Evolutionary conservation across 805 yeast species (phyloP).

Genomic region (Saturnispora diversa): DNA sequence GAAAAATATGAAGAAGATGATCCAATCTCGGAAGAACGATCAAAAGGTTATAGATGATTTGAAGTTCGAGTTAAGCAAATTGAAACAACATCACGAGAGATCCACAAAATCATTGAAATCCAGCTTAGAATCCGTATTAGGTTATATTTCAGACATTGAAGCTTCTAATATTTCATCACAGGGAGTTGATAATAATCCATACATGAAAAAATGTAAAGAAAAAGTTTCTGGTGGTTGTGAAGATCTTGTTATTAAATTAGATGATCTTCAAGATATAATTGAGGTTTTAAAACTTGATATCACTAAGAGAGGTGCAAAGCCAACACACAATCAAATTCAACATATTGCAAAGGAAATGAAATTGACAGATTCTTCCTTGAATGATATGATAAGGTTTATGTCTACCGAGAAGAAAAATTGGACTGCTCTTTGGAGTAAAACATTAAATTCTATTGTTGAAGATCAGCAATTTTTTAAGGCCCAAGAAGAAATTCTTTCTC

Average conservation of each 20-base stretch:
- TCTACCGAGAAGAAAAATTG: conserved; percentile 69
- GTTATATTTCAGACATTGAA: conserved; percentile 26
- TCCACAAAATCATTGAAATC: conserved; percentile 36
- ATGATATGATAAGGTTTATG: conserved; percentile 52
- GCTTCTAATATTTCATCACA: conserved; percentile 17
- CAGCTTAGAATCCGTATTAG: conserved; percentile 30
- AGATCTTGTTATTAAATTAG: conserved; percentile 64
- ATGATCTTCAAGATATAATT: conserved; percentile 84
- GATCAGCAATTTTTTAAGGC: conserved; percentile 88
- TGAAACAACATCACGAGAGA: conserved; percentile 46
- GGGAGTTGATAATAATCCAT: conserved; percentile 30
- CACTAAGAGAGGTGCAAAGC: conserved; percentile 81
- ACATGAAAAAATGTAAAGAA: conserved; percentile 69
- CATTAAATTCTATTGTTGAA: conserved; percentile 81
- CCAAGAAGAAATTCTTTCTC: conserved; percentile 78
- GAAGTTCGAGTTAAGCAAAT: conserved; percentile 50
- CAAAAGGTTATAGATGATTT: conserved; percentile 35
- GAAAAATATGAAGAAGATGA: conserved; percentile 12
- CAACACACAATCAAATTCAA: conserved; percentile 64
- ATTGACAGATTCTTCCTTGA: conserved; percentile 46
- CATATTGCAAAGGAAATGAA: conserved; percentile 57
- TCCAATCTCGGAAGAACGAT: conserved; percentile 12
- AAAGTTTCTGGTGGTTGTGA: conserved; percentile 75
- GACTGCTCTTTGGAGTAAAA: conserved; percentile 89
- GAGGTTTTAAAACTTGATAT: conserved; percentile 88